Evolutionary conservation across 2,329 filamentous ascomycete species (phyloP), one percentile per base, ranked within the genome.

Genomic region (Cytospora leucostoma): DNA sequence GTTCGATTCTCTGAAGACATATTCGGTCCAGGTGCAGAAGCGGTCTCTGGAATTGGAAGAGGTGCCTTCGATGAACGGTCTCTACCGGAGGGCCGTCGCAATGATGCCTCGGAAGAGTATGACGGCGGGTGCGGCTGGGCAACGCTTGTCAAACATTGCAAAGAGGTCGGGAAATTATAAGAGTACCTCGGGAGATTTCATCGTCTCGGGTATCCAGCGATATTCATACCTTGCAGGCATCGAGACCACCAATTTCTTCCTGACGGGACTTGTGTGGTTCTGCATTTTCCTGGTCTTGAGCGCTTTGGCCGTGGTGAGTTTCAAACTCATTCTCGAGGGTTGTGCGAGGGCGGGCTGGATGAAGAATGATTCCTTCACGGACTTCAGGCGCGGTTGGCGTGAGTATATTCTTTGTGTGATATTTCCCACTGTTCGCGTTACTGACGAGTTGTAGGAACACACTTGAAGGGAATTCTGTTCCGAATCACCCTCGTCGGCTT

Each of bases 311-410:
- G 90, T 95, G 13, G 79, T 87, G 50, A 75, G 87, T 12, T 93
- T 94, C 83, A 94, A 95, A 77, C 86, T 81, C 59, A 79, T 85
- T 70, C 91, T 88, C 76, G 92, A 95, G 74, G 72, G 88, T 61
- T 86, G 90, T 12, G 85, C 87, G 68, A 90, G 84, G 78, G 79
- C 83, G 66, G 85, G 85, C 67, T 89, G 86, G 80, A 91, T 94
- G 81, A 91, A 92, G 80, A 80, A 81, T 65, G 88, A 94, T 70
- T 92, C 91, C 68, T 94, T 94, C 76, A 83, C 88, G 70, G 92
- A 96, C 71, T 96, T 96, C 84, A 87, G 92, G 68, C 91, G 92
- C 71, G 91, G 91, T 66, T 96, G 92, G 92, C 4, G 90, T 94
- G 51, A 52, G 59, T 62, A 8, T 13, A 35, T 40, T 15, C 17